Percentiles rank a stretch among this genome's conserved stretches.
Evolutionary conservation across 2,329 filamentous ascomycete genomes (phyloP).

Genomic region (Fusarium multiceps): DNA sequence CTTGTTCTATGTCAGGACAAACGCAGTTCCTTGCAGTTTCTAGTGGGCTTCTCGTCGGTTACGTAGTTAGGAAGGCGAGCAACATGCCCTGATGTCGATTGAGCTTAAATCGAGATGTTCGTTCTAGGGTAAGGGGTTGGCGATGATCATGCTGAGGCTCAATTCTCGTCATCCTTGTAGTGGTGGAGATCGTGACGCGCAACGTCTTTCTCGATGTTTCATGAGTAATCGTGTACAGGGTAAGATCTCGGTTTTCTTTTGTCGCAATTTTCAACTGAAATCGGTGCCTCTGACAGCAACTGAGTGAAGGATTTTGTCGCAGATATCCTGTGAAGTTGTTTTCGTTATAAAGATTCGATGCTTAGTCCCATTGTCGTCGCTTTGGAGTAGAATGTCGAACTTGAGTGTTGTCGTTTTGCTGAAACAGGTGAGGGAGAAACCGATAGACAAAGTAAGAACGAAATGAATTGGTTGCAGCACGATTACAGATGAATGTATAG

Average conservation of each 20-base stretch:
- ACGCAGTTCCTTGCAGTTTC: slow-evolving; percentile 2
- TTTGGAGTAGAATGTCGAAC: no score
- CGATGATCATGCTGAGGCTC: not conserved
- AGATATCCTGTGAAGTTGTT: not conserved
- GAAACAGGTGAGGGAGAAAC: fast-evolving
- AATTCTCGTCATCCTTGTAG: not conserved
- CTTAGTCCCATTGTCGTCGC: no score
- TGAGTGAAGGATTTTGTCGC: not conserved
- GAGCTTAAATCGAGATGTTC: not conserved
- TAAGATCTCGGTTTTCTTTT: not conserved
- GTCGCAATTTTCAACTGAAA: no score
- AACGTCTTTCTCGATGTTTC: not conserved
- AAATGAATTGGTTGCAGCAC: no score
- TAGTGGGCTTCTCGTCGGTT: slow-evolving; percentile 13
- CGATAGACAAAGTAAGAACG: fast-evolving
- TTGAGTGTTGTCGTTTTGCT: fast-evolving
- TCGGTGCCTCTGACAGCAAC: fast-evolving
- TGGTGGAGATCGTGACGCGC: not conserved
- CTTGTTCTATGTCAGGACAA: not conserved
- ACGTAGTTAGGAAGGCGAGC: slow-evolving; percentile 18
- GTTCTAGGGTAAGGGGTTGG: slow-evolving; percentile 7
- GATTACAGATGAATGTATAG: fast-evolving
- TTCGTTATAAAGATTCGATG: not conserved
- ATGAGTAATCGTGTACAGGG: not conserved
- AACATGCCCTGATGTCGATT: not conserved